Base-by-base conservation (phyloP, 306 rosid species). In the Malus sylvestris region DNA sequence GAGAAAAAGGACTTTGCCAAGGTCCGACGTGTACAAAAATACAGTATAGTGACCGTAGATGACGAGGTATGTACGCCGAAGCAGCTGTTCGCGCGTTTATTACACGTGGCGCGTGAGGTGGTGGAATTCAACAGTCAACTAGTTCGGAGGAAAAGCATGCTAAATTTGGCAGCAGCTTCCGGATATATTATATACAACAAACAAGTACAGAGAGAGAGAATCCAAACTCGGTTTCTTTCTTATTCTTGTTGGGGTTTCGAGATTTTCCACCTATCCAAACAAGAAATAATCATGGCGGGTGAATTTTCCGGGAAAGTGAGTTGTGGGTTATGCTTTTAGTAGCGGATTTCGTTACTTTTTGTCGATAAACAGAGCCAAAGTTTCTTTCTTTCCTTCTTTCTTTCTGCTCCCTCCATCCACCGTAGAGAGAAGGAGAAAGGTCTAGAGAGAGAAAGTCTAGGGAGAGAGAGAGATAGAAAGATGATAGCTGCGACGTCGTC, bases 201-300 rank as follows among this genome's bases (percentile, higher is more conserved):
- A 8, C 6, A 60, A 19, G 25, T 3, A 30, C 40, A 67, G 27
- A 38, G 53, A 22, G 22, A 73, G 59, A 70, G 69, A 52, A 63
- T 64, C 78, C 57, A 23, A 66, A 38, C 18, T 42, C 63, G 19
- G 33, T 70, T 57, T 44, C 35, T 29, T 15, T 49, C 55, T 15
- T 5, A 0, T 49, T 49, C 55, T 49, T 58, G 79, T 72, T 84
- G 79, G 91, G 91, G 88, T 83, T 91, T 81, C 86, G 67, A 79
- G 55, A 80, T 68, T 85, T 71, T 73, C 79, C 60, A 35, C 69
- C 68, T 63, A 35, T 79, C 81, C 82, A 66, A 72, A 35, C 81
- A 55, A 45, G 35, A 42, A 27, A 70, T 49, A 27, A 67, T n/a
- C 29, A 58, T 72, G 72, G 64, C 62, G 59, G 83, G 73, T 78